These are phyloP conservation scores for Hypoxylon sp. DNA, from an alignment of 2,329 filamentous ascomycete species.

Conservation along the genomic window DNA sequence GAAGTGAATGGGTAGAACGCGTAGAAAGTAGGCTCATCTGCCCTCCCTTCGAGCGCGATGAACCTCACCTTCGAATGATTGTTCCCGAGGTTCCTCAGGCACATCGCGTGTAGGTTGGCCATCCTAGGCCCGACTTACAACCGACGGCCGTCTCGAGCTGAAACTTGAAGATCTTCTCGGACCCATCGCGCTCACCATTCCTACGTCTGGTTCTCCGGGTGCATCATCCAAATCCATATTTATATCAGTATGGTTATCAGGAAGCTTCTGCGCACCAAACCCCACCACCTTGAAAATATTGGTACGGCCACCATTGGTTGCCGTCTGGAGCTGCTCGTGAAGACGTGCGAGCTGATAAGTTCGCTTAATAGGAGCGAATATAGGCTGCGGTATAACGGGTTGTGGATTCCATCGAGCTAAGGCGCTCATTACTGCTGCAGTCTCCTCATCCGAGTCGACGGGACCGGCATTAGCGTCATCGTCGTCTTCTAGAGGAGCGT, in stretches of 20 bases:
- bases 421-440: constrained; percentile 87
- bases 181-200: constrained; percentile 57
- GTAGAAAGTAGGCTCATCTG: constrained; percentile 5
- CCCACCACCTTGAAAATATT: constrained; percentile 76
- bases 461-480: constrained; percentile 84
- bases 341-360: constrained; percentile 75
- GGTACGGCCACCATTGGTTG: constrained; percentile 74
- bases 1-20: constrained; percentile 1
- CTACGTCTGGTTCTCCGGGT: constrained; percentile 69
- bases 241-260: constrained; percentile 64
- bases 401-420: constrained; percentile 82
- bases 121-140: constrained; percentile 63
- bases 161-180: constrained; percentile 64
- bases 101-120: constrained; percentile 8
- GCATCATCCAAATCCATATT: constrained; percentile 67
- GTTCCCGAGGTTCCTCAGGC: background rate
- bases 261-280: constrained; percentile 68
- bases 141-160: constrained; percentile 63
- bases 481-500: constrained; percentile 89
- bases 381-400: constrained; percentile 78
- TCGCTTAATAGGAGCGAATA: constrained; percentile 73
- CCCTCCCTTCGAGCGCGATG: constrained; percentile 1
- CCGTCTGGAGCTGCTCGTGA: constrained; percentile 75
- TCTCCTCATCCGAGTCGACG: constrained; percentile 96
- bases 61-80: background rate